Percentiles rank a stretch among this genome's conserved stretches.
phyloP scores from a whole-genome alignment of 179 eudicot genomes.

The Gypsophila paniculata region DNA sequence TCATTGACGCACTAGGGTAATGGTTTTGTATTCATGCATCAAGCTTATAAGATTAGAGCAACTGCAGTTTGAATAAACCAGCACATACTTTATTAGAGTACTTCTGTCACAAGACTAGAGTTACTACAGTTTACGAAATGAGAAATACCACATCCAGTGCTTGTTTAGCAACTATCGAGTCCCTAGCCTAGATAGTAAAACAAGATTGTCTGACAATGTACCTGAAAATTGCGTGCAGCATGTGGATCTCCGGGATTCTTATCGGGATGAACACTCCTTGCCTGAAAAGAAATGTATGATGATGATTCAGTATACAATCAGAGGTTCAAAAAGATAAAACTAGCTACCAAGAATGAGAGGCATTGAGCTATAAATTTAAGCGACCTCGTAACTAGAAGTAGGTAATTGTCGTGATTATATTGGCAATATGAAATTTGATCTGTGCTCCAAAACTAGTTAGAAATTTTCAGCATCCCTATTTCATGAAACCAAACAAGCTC shows the following conservation, averaged over 20 bases:
- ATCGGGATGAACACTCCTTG: slow-evolving; percentile 89
- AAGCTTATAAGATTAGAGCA: neutral
- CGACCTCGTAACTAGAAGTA: neutral
- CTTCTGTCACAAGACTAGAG: neutral
- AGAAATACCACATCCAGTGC: neutral
- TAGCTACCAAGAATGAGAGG: neutral
- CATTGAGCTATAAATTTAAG: neutral
- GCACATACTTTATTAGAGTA: neutral
- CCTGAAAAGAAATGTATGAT: slow-evolving; percentile 42
- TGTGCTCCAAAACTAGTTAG: neutral
- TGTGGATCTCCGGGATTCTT: slow-evolving; percentile 85
- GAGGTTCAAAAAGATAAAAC: neutral
- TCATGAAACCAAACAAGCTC: neutral
- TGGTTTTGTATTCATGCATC: neutral
- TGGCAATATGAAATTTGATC: neutral
- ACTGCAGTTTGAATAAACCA: neutral
- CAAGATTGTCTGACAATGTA: slow-evolving; percentile 21
- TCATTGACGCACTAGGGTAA: neutral
- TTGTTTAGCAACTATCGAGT: neutral
- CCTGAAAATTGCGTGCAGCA: slow-evolving; percentile 88
- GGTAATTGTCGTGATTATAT: neutral
- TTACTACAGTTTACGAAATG: neutral
- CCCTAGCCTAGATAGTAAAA: neutral
- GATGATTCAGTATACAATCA: neutral
- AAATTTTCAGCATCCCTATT: neutral